Evolutionary conservation across 257 asterid species (phyloP), one percentile per base, ranked within the genome.

Genomic region (Forsythia viridissima): DNA sequence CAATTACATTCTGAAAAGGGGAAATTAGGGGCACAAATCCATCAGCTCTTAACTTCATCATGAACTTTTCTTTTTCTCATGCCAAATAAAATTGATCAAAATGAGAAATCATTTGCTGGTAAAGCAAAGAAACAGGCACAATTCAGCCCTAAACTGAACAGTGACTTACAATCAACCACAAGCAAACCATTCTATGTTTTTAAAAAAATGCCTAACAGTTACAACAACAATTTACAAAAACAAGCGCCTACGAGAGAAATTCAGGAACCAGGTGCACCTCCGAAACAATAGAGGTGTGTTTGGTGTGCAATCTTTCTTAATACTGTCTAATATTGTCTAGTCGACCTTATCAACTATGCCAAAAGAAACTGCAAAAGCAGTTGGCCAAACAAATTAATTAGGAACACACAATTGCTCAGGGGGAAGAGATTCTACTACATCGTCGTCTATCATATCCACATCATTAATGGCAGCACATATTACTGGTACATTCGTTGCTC

Each of bases 131-230:
- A 76, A 71, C 74, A 42, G 81, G 77, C 84, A 85, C 88, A 80
- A 79, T 82, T 91, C 97, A 91, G 93, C 91, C 91, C 94, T 77
- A 74, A 86, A 84, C 96, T 91, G 96, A 92, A 89, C 77, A 78
- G 85, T 70, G 86, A 48, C 77, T 77, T 77, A 79, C 86, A 79
- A 81, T 38, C 85, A 80, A 30, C 82, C 52, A 61, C 81, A 84
- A 71, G n/a, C 88, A 88, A 87, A 70, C 84, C 87, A 69, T 36
- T 68, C 57, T 78, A 75, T 73, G 76, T 71, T 82, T 81, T 41
- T 66, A 67, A 79, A 83, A 78, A 74, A 81, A 80, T 71, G 24
- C 82, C 82, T 78, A 76, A 76, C 80, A 55, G 76, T 48, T 57
- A 78, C 79, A 80, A 80, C 86, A 73, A 21, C 74, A 77, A 85